Percentiles rank a stretch among this genome's conserved stretches.
Conservation (phyloP, 352 stramenopile genomes). For the Phytophthora kernoviae region DNA sequence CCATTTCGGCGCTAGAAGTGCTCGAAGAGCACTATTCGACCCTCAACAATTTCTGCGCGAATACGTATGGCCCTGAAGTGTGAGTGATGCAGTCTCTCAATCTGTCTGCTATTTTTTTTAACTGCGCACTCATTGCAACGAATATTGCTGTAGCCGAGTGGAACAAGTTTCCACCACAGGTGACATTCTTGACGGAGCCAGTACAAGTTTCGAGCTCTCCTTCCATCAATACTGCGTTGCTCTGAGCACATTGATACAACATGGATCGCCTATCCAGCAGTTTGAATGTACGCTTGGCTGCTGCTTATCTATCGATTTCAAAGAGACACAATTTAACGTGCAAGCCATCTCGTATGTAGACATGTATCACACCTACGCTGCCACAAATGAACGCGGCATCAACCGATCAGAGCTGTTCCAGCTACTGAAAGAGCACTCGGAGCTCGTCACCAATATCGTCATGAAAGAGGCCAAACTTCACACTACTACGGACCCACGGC, state of each 20-base stretch:
- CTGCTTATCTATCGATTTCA: not conserved
- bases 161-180: slow-evolving; percentile 1
- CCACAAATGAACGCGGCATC: slow-evolving; percentile 61
- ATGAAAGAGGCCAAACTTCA: slow-evolving; percentile 24
- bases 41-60: slow-evolving; percentile 49
- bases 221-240: slow-evolving; percentile 64
- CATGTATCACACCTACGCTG: slow-evolving; percentile 59
- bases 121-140: too few species aligned
- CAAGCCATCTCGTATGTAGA: slow-evolving; percentile 23
- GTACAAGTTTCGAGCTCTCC: slow-evolving; percentile 27
- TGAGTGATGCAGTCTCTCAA: slow-evolving; percentile 7
- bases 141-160: too few species aligned
- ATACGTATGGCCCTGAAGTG: slow-evolving; percentile 16
- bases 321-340: not conserved
- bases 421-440: slow-evolving; percentile 62
- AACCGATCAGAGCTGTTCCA: slow-evolving; percentile 56
- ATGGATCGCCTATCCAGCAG: slow-evolving; percentile 47
- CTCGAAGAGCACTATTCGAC: slow-evolving; percentile 49
- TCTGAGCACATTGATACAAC: slow-evolving; percentile 47
- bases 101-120: too few species aligned
- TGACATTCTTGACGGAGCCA: slow-evolving; percentile 6
- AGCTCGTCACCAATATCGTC: slow-evolving; percentile 13
- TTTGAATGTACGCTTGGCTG: slow-evolving; percentile 59
- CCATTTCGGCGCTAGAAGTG: slow-evolving; percentile 36
- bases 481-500: slow-evolving; percentile 32